Conservation (phyloP, 163 green algal genomes). For the Chlorella variabilis region DNA sequence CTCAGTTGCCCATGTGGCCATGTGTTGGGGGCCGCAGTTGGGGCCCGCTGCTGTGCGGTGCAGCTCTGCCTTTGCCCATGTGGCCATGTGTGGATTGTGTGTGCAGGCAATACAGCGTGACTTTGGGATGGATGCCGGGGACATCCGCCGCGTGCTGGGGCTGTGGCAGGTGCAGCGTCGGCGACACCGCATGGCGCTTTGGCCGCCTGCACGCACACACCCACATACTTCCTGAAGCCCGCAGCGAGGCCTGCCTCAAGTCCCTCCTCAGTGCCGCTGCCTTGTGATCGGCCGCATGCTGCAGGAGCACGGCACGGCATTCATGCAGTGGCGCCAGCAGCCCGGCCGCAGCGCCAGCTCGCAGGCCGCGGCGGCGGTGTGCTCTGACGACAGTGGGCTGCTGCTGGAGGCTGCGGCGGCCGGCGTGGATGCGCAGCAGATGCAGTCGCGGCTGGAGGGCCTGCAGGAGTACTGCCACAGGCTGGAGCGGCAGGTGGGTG, state of each 20-base stretch:
- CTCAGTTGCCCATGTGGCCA: no score
- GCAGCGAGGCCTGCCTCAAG: no score
- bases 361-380: neutral
- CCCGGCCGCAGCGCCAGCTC: neutral
- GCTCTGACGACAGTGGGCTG: conserved; percentile 10
- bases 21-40: no score
- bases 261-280: no score
- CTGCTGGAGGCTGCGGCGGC: conserved; percentile 9
- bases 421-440: neutral
- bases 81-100: no score
- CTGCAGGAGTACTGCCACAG: neutral
- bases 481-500: conserved; percentile 18
- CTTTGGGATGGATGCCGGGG: conserved; percentile 33
- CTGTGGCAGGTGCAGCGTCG: conserved; percentile 43
- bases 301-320: conserved; percentile 14
- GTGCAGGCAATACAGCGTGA: conserved; percentile 47
- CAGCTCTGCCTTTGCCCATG: no score
- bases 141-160: conserved; percentile 38
- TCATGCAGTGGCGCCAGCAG: conserved; percentile 12
- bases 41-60: no score
- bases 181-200: no score
- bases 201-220: no score
- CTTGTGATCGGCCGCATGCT: neutral
- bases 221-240: no score
- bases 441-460: conserved; percentile 21